phyloP scores from a whole-genome alignment of 2,329 filamentous ascomycete genomes.

The Epichloe brachyelytri region DNA sequence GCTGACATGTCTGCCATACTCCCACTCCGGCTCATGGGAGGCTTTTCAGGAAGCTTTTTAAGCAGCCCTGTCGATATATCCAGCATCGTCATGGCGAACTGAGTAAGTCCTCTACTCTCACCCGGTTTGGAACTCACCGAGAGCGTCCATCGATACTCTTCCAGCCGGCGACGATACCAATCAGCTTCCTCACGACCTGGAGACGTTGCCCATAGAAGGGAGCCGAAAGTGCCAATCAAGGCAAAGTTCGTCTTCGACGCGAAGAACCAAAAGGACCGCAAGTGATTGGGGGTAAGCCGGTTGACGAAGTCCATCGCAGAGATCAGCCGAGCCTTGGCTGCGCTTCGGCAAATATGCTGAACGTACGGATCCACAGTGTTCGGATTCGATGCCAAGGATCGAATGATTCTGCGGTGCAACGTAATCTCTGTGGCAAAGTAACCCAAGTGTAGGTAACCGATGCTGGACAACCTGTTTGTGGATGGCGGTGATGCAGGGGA shows the following conservation, averaged over 20 bases:
- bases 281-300: slow-evolving; percentile 70
- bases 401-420: slow-evolving; percentile 80
- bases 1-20: slow-evolving; percentile 35
- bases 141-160: slow-evolving; percentile 90
- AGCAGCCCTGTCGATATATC: slow-evolving; percentile 58
- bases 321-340: slow-evolving; percentile 86
- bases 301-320: slow-evolving; percentile 98
- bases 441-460: slow-evolving; percentile 73
- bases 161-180: slow-evolving; percentile 75
- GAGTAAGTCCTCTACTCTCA: slow-evolving; percentile 43
- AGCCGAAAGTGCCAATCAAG: slow-evolving; percentile 86
- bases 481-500: slow-evolving; percentile 13
- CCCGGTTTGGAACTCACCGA: slow-evolving; percentile 69
- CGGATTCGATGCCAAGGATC: slow-evolving; percentile 46
- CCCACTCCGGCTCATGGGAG: slow-evolving; percentile 44
- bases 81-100: slow-evolving; percentile 66
- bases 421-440: slow-evolving; percentile 94
- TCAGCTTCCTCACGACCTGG: slow-evolving; percentile 80
- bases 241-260: slow-evolving; percentile 85
- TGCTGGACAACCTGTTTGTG: slow-evolving; percentile 40
- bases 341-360: slow-evolving; percentile 82
- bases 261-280: slow-evolving; percentile 89
- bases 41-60: slow-evolving; percentile 59
- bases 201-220: slow-evolving; percentile 77
- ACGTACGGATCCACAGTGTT: slow-evolving; percentile 60